phyloP scores from a whole-genome alignment of 441 rosid species.

The Raphanus hybrid region DNA sequence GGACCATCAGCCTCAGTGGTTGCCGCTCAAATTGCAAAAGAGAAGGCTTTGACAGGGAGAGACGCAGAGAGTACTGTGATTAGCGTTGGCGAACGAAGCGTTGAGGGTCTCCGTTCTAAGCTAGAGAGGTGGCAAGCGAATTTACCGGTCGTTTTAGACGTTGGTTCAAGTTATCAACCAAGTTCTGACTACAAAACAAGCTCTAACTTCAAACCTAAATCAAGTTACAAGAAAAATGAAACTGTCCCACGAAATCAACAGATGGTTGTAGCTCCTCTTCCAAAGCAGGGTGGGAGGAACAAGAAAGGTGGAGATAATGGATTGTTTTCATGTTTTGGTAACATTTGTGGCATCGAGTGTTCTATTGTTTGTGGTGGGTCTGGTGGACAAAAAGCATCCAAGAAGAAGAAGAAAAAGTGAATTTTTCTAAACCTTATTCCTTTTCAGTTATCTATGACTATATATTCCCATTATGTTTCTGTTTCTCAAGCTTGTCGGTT shows the following conservation, averaged over 20 bases:
- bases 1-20: conserved; percentile 2
- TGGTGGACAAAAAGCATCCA: not conserved
- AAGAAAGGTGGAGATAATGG: not conserved
- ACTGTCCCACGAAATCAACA: not conserved
- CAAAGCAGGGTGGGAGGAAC: not conserved
- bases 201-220: not conserved
- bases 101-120: conserved; percentile 10
- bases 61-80: conserved; percentile 6
- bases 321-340: not conserved
- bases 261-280: not conserved
- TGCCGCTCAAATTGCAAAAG: conserved; percentile 1
- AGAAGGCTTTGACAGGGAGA: not conserved
- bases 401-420: too few relatives aligned
- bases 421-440: too few relatives aligned
- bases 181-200: not conserved
- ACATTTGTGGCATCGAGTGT: not conserved
- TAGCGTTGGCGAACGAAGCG: not conserved
- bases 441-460: too few relatives aligned
- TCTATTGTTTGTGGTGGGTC: not conserved
- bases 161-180: conserved; percentile 12
- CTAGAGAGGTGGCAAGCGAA: conserved; percentile 7
- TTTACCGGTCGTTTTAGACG: conserved; percentile 7
- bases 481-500: too few relatives aligned
- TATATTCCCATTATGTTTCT: too few relatives aligned
- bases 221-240: not conserved